A percentile compares a stretch with the other conserved stretches of the same genome.
Conservation (phyloP, 2,329 filamentous ascomycete species). For the Acrocalymma vagum region DNA sequence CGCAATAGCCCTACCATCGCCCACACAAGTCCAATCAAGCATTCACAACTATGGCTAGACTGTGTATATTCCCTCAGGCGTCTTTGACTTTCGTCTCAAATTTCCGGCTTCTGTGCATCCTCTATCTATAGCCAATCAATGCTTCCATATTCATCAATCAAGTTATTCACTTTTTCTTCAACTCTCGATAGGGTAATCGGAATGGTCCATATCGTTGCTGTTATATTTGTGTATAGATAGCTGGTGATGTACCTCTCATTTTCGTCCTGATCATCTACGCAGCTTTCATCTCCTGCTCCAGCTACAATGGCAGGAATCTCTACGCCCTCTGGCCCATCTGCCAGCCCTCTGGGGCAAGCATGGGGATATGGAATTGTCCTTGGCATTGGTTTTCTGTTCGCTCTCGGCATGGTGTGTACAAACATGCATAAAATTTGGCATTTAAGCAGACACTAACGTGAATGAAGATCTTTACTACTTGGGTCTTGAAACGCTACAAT, state of each 20-base stretch:
- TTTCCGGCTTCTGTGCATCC: conserved; percentile 7
- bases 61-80: conserved; percentile 12
- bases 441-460: background rate
- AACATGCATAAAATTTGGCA: background rate
- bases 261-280: background rate
- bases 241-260: too few relatives aligned
- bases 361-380: conserved; percentile 46
- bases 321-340: conserved; percentile 32
- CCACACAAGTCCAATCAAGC: too few relatives aligned
- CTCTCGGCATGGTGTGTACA: conserved; percentile 34
- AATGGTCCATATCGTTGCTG: too few relatives aligned
- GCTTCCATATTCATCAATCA: too few relatives aligned
- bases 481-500: conserved; percentile 40
- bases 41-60: too few relatives aligned
- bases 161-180: background rate
- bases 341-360: conserved; percentile 33
- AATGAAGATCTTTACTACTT: conserved; percentile 33
- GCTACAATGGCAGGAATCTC: conserved; percentile 34
- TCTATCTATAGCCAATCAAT: conserved; percentile 36
- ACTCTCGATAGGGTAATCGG: too few relatives aligned
- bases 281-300: background rate
- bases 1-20: conserved; percentile 7
- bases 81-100: conserved; percentile 10
- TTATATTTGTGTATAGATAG: too few relatives aligned
- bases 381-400: conserved; percentile 40